phyloP scores from a whole-genome alignment of 2,329 filamentous ascomycete genomes.

The Aspergillus fructus region DNA sequence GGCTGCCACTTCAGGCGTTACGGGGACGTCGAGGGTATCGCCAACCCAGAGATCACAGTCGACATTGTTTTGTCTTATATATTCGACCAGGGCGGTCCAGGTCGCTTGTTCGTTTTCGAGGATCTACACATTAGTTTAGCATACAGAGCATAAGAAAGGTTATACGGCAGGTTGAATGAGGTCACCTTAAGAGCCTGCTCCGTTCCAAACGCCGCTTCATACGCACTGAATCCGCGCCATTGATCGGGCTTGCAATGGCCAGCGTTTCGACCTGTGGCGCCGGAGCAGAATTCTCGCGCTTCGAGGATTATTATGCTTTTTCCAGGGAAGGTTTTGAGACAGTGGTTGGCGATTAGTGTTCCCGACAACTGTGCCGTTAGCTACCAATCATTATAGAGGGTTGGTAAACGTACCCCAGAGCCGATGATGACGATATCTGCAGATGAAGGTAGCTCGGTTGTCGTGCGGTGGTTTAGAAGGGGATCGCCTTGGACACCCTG shows the following conservation, averaged over 20 bases:
- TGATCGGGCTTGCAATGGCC: conserved; percentile 5
- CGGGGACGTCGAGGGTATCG: conserved; percentile 2
- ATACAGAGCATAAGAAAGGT: background rate
- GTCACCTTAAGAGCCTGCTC: conserved; percentile 3
- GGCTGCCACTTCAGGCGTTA: background rate
- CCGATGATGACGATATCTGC: conserved; percentile 3
- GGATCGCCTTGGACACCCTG: background rate
- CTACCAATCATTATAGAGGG: no score
- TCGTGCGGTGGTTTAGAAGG: background rate
- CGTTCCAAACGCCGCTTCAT: background rate
- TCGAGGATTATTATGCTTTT: background rate
- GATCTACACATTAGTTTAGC: background rate
- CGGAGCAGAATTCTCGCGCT: conserved; percentile 3
- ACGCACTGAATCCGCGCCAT: conserved; percentile 4
- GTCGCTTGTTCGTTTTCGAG: conserved; percentile 2
- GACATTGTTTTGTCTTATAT: conserved; percentile 1
- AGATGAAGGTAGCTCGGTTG: background rate
- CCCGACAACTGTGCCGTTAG: background rate
- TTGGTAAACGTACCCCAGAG: background rate
- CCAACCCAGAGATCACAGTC: conserved; percentile 10
- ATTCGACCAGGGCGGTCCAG: background rate
- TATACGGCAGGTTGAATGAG: no score
- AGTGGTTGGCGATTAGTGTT: conserved; percentile 1
- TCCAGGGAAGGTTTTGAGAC: background rate
- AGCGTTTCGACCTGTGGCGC: background rate